Base-by-base conservation (phyloP, 768 basidiomycete genomes). In the Boletus rufocinnamomeus region DNA sequence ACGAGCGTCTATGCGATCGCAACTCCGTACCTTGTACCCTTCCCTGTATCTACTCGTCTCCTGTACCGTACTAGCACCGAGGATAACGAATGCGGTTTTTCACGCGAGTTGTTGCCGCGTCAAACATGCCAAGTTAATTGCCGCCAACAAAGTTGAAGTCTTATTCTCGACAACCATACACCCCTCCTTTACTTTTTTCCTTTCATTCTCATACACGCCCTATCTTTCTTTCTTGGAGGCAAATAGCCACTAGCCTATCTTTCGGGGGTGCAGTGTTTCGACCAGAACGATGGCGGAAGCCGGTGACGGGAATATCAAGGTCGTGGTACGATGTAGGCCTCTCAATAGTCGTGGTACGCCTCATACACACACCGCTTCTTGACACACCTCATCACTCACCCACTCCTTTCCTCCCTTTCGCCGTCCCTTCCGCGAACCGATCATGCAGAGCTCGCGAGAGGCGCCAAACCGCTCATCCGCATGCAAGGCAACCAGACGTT, bases 401-500 rank as follows among this genome's bases (percentile, higher is more conserved):
- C 46, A 9, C 9, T 50, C 27, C 41, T 54, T 35, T 41, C 23
- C 37, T 38, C 30, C 23, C 35, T 23, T 50, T 57, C 25, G 2
- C 9, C 34, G 11, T 19, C 49, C 17, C 51, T 60, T 27, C 28
- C 23, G 10, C 46, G 16, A 58, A 57, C 25, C 53, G 44, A 52
- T 57, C 62, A 57, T 61, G 44, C 73, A 97, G 96, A 99, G 72
- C 83, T 96, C 55, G 89, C 89, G 58, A 85, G 95, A 52, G 96
- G 97, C 49, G 96, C 97, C 55, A 97, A 93, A 75, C 82, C 84
- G 43, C 89, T 99, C 73, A 91, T 99, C 65, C 87, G 92, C 38
- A 99, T 99, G 95, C 80, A 88, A 64, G 95, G 93, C 40, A 94
- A 93, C 77, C 89, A 93, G 74, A 98, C 95, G 2, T 84, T 93